phyloP scores from a whole-genome alignment of 495 filamentous ascomycete species.

The Hypoxylon lienhwacheense region DNA sequence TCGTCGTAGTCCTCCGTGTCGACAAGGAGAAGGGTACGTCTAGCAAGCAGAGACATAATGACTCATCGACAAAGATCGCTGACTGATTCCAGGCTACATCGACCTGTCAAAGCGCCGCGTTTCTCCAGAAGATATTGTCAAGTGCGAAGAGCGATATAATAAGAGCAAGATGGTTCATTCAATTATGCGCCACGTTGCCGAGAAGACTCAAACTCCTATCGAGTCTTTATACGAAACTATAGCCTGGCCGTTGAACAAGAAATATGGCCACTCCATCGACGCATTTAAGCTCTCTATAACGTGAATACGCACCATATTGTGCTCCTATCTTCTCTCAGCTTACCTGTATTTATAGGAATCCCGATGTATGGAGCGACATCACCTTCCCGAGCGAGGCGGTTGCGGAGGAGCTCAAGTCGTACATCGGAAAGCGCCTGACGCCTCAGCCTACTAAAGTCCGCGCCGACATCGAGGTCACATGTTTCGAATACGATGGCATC shows the following conservation, averaged over 20 bases:
- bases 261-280: slow-evolving; percentile 94
- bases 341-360: slow-evolving; percentile 62
- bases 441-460: slow-evolving; percentile 97
- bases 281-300: slow-evolving; percentile 99
- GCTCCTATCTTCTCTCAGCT: not conserved
- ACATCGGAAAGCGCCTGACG: slow-evolving; percentile 94
- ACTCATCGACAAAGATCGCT: slow-evolving; percentile 9
- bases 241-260: slow-evolving; percentile 96
- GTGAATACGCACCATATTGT: slow-evolving; percentile 51
- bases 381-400: slow-evolving; percentile 84
- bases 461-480: slow-evolving; percentile 96
- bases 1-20: slow-evolving; percentile 95
- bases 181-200: slow-evolving; percentile 96
- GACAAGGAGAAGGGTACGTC: slow-evolving; percentile 93
- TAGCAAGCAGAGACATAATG: slow-evolving; percentile 5
- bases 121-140: slow-evolving; percentile 93
- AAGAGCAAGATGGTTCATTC: slow-evolving; percentile 99
- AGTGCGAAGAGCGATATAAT: slow-evolving; percentile 99
- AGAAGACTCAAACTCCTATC: slow-evolving; percentile 92
- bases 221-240: slow-evolving; percentile 91
- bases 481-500: slow-evolving; percentile 98
- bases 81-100: slow-evolving; percentile 71
- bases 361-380: slow-evolving; percentile 92
- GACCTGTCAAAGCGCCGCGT: slow-evolving; percentile 98
- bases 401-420: slow-evolving; percentile 81